phyloP scores from a whole-genome alignment of 441 rosid species.

The Kokia cookei region DNA sequence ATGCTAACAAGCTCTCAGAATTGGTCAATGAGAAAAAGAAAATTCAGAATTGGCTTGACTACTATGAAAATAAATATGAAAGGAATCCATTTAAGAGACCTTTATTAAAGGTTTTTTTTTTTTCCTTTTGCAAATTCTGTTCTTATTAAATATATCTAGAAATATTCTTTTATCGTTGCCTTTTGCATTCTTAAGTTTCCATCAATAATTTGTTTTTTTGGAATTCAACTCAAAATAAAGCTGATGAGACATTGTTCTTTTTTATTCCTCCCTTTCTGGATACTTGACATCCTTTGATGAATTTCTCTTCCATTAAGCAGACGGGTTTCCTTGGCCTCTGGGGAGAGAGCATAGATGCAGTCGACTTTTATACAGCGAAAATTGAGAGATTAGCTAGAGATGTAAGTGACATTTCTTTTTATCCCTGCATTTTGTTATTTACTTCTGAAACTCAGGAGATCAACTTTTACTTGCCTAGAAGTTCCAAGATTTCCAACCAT shows the following conservation, averaged over 20 bases:
- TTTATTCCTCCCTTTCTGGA: neutral
- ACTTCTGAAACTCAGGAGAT: neutral
- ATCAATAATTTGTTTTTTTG: neutral
- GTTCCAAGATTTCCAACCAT: neutral
- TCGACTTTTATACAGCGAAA: conserved; percentile 57
- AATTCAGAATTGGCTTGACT: conserved; percentile 81
- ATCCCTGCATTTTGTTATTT: neutral
- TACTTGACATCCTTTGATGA: conserved; percentile 2
- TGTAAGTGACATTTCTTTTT: conserved; percentile 30
- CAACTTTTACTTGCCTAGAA: neutral
- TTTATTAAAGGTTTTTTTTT: conserved; percentile 46
- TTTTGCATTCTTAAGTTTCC: neutral
- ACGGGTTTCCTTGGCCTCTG: conserved; percentile 82
- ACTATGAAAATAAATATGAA: conserved; percentile 57
- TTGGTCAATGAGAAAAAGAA: conserved; percentile 60
- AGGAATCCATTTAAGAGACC: conserved; percentile 54
- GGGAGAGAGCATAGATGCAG: conserved; percentile 67
- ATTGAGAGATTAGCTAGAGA: conserved; percentile 50
- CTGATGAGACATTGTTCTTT: neutral
- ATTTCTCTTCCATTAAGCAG: conserved; percentile 32
- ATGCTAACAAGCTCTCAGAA: conserved; percentile 69
- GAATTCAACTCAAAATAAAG: neutral
- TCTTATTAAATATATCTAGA: neutral
- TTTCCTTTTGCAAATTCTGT: neutral
- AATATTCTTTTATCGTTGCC: neutral